phyloP scores from a whole-genome alignment of 176 grass and related monocot species.

The Oryza longistaminata region DNA sequence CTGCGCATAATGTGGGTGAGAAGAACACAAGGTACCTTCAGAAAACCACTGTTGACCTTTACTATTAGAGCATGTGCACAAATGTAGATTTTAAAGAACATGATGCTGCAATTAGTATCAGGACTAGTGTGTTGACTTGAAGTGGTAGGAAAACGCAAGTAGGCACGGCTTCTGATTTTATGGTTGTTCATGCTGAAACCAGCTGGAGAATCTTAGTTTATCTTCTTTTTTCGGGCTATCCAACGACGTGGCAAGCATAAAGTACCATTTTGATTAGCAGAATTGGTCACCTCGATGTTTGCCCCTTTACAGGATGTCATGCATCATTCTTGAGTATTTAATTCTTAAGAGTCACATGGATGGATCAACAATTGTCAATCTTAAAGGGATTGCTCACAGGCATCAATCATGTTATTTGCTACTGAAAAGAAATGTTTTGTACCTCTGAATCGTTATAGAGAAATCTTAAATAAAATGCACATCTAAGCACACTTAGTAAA shows the following conservation, averaged over 20 bases:
- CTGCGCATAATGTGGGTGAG: conserved; percentile 40
- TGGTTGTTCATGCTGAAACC: conserved; percentile 27
- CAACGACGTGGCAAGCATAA: conserved; percentile 32
- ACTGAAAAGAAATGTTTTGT: conserved; percentile 11
- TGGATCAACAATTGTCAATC: conserved; percentile 38
- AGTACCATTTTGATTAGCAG: conserved; percentile 33
- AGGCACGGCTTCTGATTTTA: conserved; percentile 7
- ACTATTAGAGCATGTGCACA: conserved; percentile 29
- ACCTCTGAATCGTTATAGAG: not conserved
- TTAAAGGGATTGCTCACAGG: conserved; percentile 12
- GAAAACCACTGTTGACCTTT: conserved; percentile 17
- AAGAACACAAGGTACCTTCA: conserved; percentile 1
- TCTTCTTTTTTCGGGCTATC: not conserved
- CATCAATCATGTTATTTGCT: conserved; percentile 19
- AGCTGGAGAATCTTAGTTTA: conserved; percentile 39
- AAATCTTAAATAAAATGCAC: conserved; percentile 41
- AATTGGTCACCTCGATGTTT: conserved; percentile 14
- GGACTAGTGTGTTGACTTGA: conserved; percentile 24
- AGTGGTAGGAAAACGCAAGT: conserved; percentile 6
- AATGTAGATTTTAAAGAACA: conserved; percentile 34
- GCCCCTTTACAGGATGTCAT: conserved; percentile 44
- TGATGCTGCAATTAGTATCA: not conserved
- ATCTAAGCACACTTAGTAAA: conserved; percentile 28
- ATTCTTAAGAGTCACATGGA: conserved; percentile 43
- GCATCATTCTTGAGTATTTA: conserved; percentile 21